Evolutionary conservation across 176 grass and related monocot genomes (phyloP).

Genomic region (Aegilops longissima): DNA sequence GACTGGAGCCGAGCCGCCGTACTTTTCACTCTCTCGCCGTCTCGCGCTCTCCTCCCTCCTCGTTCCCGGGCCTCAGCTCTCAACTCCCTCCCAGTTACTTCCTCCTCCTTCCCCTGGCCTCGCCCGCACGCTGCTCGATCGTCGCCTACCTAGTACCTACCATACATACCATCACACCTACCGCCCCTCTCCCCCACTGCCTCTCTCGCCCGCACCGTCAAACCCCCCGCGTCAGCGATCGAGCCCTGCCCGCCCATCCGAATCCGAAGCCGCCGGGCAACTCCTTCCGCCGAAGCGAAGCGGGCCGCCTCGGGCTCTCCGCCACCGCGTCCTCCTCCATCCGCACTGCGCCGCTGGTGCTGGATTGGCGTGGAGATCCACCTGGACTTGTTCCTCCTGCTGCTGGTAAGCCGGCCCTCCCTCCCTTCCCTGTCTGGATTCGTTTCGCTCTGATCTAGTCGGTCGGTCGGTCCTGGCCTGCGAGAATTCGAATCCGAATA

Average conservation of each 20-base stretch:
- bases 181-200: constrained; percentile 5
- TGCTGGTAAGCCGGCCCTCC: constrained; percentile 6
- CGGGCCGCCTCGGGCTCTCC: constrained; percentile 2
- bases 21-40: background rate
- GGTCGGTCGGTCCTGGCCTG: background rate
- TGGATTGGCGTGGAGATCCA: constrained; percentile 32
- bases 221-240: background rate
- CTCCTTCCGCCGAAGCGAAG: background rate
- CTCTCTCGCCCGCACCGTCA: background rate
- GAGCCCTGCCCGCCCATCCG: background rate
- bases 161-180: constrained; percentile 17
- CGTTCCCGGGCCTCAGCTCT: background rate
- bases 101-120: background rate
- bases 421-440: background rate
- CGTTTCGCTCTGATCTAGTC: constrained; percentile 1
- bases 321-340: background rate
- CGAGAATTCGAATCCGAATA: constrained; percentile 12
- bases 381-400: background rate
- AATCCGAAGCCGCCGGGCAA: constrained; percentile 1
- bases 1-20: constrained; percentile 6
- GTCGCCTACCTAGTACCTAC: constrained; percentile 7
- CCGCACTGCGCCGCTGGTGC: background rate
- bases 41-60: background rate
- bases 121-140: constrained; percentile 8
- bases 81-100: constrained; percentile 15